A percentile compares a stretch with the other conserved stretches of the same genome.
phyloP scores from a whole-genome alignment of 495 filamentous ascomycete species.

The Xylaria venustula region DNA sequence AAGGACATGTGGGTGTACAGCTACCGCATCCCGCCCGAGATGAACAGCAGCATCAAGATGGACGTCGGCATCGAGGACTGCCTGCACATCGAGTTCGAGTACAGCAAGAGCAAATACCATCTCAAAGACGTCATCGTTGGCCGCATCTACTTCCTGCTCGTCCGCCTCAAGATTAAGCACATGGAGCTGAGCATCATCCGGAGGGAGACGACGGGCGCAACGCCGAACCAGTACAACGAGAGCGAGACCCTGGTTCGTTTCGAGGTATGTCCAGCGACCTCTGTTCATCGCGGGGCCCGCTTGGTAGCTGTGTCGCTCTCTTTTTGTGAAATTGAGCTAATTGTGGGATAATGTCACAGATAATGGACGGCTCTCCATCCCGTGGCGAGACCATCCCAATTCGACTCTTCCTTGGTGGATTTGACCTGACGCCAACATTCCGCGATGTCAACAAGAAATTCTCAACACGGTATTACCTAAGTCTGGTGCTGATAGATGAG shows the following conservation, averaged over 20 bases:
- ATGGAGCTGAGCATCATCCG: constrained; percentile 99
- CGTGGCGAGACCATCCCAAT: constrained; percentile 98
- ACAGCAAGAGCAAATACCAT: constrained; percentile 98
- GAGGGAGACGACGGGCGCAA: constrained; percentile 90
- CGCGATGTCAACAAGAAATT: constrained; percentile 99
- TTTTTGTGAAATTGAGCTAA: too few species aligned
- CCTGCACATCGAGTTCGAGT: constrained; percentile 99
- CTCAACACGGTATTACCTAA: constrained; percentile 96
- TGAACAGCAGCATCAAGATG: constrained; percentile 99
- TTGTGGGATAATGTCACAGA: constrained; percentile 56
- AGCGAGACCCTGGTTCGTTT: constrained; percentile 97
- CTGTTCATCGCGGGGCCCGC: neutral
- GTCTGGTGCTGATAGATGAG: constrained; percentile 95
- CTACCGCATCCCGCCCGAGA: constrained; percentile 97
- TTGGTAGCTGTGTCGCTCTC: neutral
- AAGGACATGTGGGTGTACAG: constrained; percentile 99
- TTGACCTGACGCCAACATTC: constrained; percentile 97
- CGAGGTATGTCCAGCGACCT: constrained; percentile 75
- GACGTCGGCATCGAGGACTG: constrained; percentile 99
- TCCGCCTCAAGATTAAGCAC: constrained; percentile 98
- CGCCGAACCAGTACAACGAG: constrained; percentile 99
- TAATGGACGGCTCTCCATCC: constrained; percentile 98
- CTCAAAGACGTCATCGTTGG: constrained; percentile 99
- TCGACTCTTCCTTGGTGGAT: constrained; percentile 93
- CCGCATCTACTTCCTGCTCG: constrained; percentile 96